phyloP scores from a whole-genome alignment of 352 stramenopile species.

The Achlya hypogyna region DNA sequence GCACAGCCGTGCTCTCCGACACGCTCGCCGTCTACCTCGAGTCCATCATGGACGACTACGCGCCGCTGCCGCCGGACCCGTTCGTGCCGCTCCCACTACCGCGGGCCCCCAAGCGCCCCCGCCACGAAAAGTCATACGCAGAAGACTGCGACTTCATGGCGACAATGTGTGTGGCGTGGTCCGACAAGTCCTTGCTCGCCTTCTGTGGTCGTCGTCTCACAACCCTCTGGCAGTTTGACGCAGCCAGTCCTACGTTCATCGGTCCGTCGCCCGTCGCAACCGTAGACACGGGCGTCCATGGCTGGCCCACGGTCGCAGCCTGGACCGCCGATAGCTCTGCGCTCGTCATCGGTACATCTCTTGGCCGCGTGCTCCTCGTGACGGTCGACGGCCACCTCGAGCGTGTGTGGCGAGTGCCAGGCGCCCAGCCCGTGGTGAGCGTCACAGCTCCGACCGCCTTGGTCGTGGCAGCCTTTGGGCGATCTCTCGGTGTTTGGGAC shows the following conservation, averaged over 20 bases:
- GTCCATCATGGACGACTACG: neutral
- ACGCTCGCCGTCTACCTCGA: slow-evolving; percentile 55
- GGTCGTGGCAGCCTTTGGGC: slow-evolving; percentile 51
- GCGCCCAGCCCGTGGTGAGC: slow-evolving; percentile 49
- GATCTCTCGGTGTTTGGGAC: slow-evolving; percentile 63
- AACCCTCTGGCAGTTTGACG: slow-evolving; percentile 61
- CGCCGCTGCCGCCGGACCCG: neutral
- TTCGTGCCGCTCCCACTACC: neutral
- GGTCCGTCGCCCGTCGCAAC: slow-evolving; percentile 36
- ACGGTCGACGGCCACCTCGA: slow-evolving; percentile 26
- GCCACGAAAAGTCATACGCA: slow-evolving; percentile 33
- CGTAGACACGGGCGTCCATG: slow-evolving; percentile 62
- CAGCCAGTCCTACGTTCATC: slow-evolving; percentile 22
- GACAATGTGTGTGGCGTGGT: slow-evolving; percentile 64
- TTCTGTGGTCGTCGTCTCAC: slow-evolving; percentile 49
- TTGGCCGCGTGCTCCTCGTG: slow-evolving; percentile 32
- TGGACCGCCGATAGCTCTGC: slow-evolving; percentile 53
- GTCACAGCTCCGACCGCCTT: slow-evolving; percentile 46
- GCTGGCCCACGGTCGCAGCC: slow-evolving; percentile 53
- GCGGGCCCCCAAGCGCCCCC: neutral
- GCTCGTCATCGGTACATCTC: slow-evolving; percentile 55
- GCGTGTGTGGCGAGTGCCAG: slow-evolving; percentile 44
- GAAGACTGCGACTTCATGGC: slow-evolving; percentile 46
- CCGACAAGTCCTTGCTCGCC: slow-evolving; percentile 55
- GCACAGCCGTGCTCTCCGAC: slow-evolving; percentile 62